A percentile compares a stretch with the other conserved stretches of the same genome.
Evolutionary conservation across 75 land plant species (phyloP).

Genomic region (Cunninghamia lanceolata): DNA sequence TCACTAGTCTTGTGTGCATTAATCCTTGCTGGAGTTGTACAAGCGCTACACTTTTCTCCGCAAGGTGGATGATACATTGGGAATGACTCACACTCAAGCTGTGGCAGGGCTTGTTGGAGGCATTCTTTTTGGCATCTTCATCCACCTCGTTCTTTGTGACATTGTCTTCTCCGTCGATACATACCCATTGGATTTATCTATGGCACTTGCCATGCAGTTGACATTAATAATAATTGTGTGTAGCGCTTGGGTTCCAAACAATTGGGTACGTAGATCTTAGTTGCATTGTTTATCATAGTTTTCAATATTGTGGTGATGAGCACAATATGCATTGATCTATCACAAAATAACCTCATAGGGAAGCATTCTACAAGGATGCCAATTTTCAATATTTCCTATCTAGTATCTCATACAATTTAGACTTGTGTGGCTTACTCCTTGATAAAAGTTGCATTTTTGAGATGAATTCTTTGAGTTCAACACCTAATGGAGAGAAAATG

Average conservation of each 20-base stretch:
- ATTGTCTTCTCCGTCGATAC: slow-evolving; percentile 16
- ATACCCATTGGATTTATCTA: not conserved
- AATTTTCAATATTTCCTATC: too few species aligned
- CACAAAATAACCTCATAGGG: too few species aligned
- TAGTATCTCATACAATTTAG: too few species aligned
- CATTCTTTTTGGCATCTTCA: slow-evolving; percentile 45
- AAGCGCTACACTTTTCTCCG: slow-evolving; percentile 42
- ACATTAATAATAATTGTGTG: too few species aligned
- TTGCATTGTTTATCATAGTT: slow-evolving; percentile 20
- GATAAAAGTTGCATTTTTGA: too few species aligned
- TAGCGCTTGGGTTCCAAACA: slow-evolving; percentile 22
- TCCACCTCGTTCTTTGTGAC: slow-evolving; percentile 35
- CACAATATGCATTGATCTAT: slow-evolving; percentile 23
- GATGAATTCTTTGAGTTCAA: too few species aligned
- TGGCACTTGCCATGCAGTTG: too few species aligned
- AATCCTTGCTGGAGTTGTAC: slow-evolving; percentile 68
- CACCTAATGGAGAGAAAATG: too few species aligned
- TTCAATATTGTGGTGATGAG: slow-evolving; percentile 29
- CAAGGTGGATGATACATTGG: slow-evolving; percentile 72
- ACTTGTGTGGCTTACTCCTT: too few species aligned
- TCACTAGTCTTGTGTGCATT: too few species aligned
- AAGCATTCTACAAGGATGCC: too few species aligned
- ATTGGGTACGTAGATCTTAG: slow-evolving; percentile 24
- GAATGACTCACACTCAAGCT: slow-evolving; percentile 71
- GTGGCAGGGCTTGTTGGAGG: slow-evolving; percentile 66